Conservation (phyloP, 2,329 filamentous ascomycete species). For the Aspergillus eucalypticola region DNA sequence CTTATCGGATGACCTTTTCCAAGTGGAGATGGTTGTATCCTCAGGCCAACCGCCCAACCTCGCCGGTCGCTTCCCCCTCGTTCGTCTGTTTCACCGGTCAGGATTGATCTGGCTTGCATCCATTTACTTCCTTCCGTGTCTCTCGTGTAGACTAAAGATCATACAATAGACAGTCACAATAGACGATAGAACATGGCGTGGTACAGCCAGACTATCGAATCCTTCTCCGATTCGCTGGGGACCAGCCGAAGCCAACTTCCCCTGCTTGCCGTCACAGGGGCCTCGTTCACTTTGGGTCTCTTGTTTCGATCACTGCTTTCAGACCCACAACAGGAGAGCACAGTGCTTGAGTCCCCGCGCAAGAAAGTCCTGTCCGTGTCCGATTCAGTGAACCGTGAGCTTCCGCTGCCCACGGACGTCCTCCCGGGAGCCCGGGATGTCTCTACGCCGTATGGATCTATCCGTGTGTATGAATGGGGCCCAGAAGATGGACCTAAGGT, state of each 20-base stretch:
- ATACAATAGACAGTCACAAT: background rate
- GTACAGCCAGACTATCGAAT: constrained; percentile 37
- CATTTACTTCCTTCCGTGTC: background rate
- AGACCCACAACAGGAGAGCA: constrained; percentile 12
- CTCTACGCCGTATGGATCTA: constrained; percentile 60
- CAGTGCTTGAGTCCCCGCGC: constrained; percentile 40
- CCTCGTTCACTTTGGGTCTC: constrained; percentile 37
- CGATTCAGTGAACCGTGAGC: constrained; percentile 37
- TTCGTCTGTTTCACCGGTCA: background rate
- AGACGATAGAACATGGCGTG: constrained; percentile 30
- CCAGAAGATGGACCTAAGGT: constrained; percentile 70
- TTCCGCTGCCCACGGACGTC: constrained; percentile 68
- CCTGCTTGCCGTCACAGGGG: constrained; percentile 37
- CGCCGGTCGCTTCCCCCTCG: background rate
- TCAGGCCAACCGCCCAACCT: background rate
- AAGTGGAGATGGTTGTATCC: background rate
- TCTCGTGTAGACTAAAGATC: background rate
- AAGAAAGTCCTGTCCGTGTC: constrained; percentile 35
- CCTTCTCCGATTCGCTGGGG: constrained; percentile 34
- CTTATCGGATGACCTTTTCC: background rate
- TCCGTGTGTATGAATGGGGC: constrained; percentile 79
- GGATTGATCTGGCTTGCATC: background rate
- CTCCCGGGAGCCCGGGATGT: constrained; percentile 67
- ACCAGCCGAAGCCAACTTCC: constrained; percentile 33
- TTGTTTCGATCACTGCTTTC: constrained; percentile 32